These are phyloP conservation scores for Cryphonectria japonica DNA, from an alignment of 2,329 filamentous ascomycete species.

Conservation along the genomic window DNA sequence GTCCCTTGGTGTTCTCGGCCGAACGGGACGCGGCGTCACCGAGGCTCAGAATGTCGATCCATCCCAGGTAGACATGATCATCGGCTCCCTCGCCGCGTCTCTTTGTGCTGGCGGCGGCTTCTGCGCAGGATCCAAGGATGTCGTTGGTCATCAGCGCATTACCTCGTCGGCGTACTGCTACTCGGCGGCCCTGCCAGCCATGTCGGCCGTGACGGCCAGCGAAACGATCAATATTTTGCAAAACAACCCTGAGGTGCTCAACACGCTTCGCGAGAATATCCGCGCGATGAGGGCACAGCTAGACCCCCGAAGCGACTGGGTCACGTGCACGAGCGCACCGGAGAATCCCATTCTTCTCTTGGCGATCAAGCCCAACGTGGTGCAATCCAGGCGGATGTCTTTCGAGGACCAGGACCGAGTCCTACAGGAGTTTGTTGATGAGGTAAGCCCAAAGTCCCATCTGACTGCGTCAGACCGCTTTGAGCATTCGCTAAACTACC, in stretches of 20 bases:
- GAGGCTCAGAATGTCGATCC: slow-evolving; percentile 97
- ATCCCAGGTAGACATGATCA: slow-evolving; percentile 93
- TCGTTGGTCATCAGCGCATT: slow-evolving; percentile 95
- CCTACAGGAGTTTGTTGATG: slow-evolving; percentile 91
- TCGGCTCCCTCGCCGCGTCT: slow-evolving; percentile 87
- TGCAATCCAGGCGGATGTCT: slow-evolving; percentile 69
- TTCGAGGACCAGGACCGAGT: slow-evolving; percentile 81
- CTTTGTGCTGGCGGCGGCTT: slow-evolving; percentile 94
- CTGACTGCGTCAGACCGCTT: slow-evolving; percentile 12
- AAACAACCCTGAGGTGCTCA: slow-evolving; percentile 80
- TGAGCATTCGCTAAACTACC: slow-evolving; percentile 22
- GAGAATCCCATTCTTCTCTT: slow-evolving; percentile 91
- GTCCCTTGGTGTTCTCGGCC: slow-evolving; percentile 93
- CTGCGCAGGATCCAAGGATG: slow-evolving; percentile 88
- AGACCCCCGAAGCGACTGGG: slow-evolving; percentile 92
- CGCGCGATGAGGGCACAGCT: slow-evolving; percentile 83
- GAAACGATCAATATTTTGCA: slow-evolving; percentile 88
- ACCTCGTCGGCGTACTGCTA: slow-evolving; percentile 92
- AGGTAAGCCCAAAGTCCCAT: slow-evolving; percentile 62
- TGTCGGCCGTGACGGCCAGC: slow-evolving; percentile 93
- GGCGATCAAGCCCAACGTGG: slow-evolving; percentile 80
- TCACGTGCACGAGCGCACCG: slow-evolving; percentile 75
- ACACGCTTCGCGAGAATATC: slow-evolving; percentile 82
- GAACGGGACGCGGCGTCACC: slow-evolving; percentile 88
- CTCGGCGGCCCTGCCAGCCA: slow-evolving; percentile 90